These are phyloP conservation scores for Xylaria flabelliformis DNA, from an alignment of 495 filamentous ascomycete genomes.

Conservation along the genomic window DNA sequence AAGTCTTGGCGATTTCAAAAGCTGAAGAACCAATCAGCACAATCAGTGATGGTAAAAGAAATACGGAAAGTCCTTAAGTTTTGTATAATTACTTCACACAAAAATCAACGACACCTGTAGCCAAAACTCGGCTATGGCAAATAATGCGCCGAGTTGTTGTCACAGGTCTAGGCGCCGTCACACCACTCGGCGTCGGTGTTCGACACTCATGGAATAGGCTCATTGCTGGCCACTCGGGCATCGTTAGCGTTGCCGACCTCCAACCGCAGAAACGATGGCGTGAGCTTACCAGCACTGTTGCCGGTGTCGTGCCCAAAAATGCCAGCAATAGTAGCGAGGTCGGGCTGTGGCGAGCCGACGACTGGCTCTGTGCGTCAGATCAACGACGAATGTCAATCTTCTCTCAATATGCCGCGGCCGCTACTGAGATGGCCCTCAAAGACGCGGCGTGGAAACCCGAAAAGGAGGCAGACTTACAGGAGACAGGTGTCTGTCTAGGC, in stretches of 20 bases:
- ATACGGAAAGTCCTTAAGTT: background rate
- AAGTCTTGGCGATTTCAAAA: constrained; percentile 1
- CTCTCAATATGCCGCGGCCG: constrained; percentile 88
- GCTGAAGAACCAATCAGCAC: constrained; percentile 4
- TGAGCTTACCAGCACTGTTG: constrained; percentile 81
- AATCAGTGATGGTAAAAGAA: background rate
- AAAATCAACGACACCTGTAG: background rate
- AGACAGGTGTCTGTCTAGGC: constrained; percentile 90
- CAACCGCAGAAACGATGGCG: constrained; percentile 61
- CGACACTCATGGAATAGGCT: constrained; percentile 81
- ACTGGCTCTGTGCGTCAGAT: constrained; percentile 76
- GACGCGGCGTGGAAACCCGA: constrained; percentile 83
- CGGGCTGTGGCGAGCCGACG: constrained; percentile 70
- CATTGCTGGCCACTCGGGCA: constrained; percentile 77
- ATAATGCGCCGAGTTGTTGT: constrained; percentile 92
- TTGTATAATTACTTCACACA: background rate
- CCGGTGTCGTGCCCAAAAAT: constrained; percentile 73
- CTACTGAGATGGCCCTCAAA: constrained; percentile 81
- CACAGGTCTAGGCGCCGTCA: constrained; percentile 91
- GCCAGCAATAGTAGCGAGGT: constrained; percentile 2
- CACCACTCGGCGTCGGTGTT: constrained; percentile 85
- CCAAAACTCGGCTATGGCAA: constrained; percentile 36
- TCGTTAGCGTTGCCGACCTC: constrained; percentile 69
- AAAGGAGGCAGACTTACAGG: constrained; percentile 65
- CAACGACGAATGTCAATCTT: constrained; percentile 89